Evolutionary conservation across 2,329 filamentous ascomycete genomes (phyloP), one percentile per base, ranked within the genome.

Genomic region (Septoria petroselini): DNA sequence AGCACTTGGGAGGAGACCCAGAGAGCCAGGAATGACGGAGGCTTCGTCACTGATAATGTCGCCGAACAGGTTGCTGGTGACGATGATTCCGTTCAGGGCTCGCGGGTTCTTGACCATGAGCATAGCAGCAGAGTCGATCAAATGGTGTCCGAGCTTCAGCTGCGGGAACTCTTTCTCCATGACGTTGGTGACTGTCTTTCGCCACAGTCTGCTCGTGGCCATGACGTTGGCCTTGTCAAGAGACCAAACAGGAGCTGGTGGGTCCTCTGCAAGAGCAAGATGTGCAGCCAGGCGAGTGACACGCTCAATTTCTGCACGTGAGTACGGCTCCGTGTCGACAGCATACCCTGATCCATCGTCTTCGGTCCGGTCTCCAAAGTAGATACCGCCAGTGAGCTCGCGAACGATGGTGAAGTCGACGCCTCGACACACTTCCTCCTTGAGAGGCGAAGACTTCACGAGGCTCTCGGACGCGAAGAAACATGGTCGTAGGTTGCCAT

Each of bases 91-190:
- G 69, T 96, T 97, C 45, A 97, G 77, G 17, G 83, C 81, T 8
- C 84, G 78, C 7, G 91, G 91, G 72, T 91, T 91, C 84, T 95
- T 96, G 66, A 97, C 81, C 86, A 97, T 89, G 62, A 96, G 76
- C 91, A 97, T 96, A 58, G 91, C 91, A n/a, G 91, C 91, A 49
- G 83, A 88, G 74, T 97, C 91, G 67, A 97, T 95, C 42, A 97
- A 80, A 69, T 97, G 91, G 70, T 95, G 91, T 58, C 84, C 82
- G 35, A 94, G 74, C 74, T 87, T 81, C 38, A 96, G 73, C 68
- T 91, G 82, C 2, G 91, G 90, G 74, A 94, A 97, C 76, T 96
- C 91, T 59, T 84, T 84, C 60, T 78, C 80, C 79, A 95, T 91
- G 51, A 90, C 79, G 73, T 95, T 88, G 33, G 81, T 83, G 37